A percentile compares a stretch with the other conserved stretches of the same genome.
Evolutionary conservation across 225 moss, liverwort and hornwort species (phyloP).

Genomic region (Polytrichum commune): DNA sequence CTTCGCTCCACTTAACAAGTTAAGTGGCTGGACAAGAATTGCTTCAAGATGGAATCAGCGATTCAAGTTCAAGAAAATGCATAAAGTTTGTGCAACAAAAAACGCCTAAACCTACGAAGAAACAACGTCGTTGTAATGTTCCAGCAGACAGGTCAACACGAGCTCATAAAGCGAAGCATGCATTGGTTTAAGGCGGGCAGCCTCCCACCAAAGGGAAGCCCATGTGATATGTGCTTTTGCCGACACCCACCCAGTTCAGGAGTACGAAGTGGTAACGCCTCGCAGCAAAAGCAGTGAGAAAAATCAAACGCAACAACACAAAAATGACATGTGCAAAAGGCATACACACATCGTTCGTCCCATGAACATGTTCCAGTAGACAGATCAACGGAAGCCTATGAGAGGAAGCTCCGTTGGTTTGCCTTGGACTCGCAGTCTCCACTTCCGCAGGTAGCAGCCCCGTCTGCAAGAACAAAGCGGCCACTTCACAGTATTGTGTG

Average conservation of each 20-base stretch:
- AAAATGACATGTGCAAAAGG: not conserved
- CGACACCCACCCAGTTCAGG: conserved; percentile 37
- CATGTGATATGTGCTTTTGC: conserved; percentile 22
- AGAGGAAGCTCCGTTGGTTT: no score
- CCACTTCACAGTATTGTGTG: no score
- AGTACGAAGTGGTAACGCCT: conserved; percentile 42
- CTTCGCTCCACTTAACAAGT: conserved; percentile 6
- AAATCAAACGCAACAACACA: not conserved
- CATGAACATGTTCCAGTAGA: no score
- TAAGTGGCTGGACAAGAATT: conserved; percentile 13
- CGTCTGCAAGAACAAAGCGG: no score
- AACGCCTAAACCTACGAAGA: not conserved
- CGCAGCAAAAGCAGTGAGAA: conserved; percentile 32
- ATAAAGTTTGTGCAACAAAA: not conserved
- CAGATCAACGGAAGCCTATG: no score
- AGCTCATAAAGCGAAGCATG: conserved; percentile 21
- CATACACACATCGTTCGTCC: not conserved
- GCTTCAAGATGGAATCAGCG: conserved; percentile 21
- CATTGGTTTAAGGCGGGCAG: conserved; percentile 38
- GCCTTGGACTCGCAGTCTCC: no score
- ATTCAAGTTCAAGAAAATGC: conserved; percentile 19
- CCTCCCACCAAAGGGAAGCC: conserved; percentile 10
- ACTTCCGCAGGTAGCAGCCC: no score
- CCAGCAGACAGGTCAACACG: conserved; percentile 45
- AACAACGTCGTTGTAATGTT: not conserved